These are phyloP conservation scores for Monosporozyma yasuniensis DNA, from an alignment of 805 yeast species.

Conservation along the genomic window DNA sequence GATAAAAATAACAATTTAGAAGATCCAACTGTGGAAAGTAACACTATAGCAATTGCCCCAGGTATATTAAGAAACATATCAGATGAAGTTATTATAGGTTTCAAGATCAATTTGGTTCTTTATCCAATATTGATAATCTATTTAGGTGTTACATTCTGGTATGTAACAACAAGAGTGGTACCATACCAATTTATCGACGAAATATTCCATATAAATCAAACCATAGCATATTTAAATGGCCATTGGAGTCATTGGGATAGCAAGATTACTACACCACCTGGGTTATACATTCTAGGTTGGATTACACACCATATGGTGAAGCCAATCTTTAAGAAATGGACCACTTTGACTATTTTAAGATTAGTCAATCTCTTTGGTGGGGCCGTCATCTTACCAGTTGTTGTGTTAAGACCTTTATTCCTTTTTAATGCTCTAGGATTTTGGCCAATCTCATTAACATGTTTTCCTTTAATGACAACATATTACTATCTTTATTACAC, in stretches of 20 bases:
- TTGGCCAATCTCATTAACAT: constrained; percentile 36
- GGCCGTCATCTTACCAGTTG: constrained; percentile 40
- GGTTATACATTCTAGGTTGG: constrained; percentile 53
- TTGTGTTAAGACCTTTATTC: constrained; percentile 34
- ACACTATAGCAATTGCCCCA: constrained; percentile 19
- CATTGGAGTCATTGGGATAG: constrained; percentile 68
- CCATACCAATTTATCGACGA: constrained; percentile 47
- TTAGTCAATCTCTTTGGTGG: constrained; percentile 63
- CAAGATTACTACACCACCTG: constrained; percentile 96
- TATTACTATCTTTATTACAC: constrained; percentile 81
- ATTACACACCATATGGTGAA: constrained; percentile 24
- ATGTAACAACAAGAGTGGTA: constrained; percentile 22
- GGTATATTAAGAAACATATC: constrained; percentile 24
- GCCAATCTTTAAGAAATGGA: constrained; percentile 18
- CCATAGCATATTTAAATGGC: constrained; percentile 54
- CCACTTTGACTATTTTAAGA: constrained; percentile 37
- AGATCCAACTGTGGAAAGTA: neutral
- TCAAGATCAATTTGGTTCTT: constrained; percentile 28
- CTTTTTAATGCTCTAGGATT: constrained; percentile 35
- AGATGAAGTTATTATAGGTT: constrained; percentile 24
- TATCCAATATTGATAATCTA: constrained; percentile 26
- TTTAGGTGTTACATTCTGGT: constrained; percentile 22
- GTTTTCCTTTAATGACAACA: constrained; percentile 64
- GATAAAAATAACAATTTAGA: neutral
- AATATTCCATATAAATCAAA: constrained; percentile 76